Evolutionary conservation across 225 moss, liverwort and hornwort genomes (phyloP), one percentile per base, ranked within the genome.

Genomic region (Rhytidiadelphus loreus): DNA sequence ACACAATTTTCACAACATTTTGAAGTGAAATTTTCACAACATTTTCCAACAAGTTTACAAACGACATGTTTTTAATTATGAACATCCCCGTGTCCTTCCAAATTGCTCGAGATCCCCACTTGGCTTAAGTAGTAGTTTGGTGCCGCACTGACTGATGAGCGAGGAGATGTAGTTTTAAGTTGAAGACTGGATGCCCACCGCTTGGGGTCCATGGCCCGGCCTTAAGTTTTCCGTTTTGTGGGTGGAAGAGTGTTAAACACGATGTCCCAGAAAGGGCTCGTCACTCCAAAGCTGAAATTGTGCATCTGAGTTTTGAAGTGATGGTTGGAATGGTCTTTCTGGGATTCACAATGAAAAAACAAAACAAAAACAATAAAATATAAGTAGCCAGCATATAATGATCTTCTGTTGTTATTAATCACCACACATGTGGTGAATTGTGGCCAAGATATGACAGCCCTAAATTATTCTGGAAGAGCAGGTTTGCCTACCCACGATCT

Each of bases 261-360:
- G 30, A 85, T 29, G 81, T 94, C 94, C 94, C 92, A 94, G 76
- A 95, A 77, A 24, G 87, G 44, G 86, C 90, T 93, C 11, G 92
- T 92, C 86, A 93, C 92, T 59, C 94, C 94, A 6, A 93, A 93
- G 64, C 89, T 77, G 84, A 90, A 91, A 58, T 91, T 89, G 89
- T 95, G 92, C 90, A 95, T 92, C 58, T 89, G 89, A 33, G 57
- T 77, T 87, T 93, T 89, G 86, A 91, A 95, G 91, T 95, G 95
- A 81, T 95, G 93, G 53, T 90, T 83, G 83, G 88, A 91, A 68
- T 95, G 95, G 35, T 86, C 69, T 88, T 90, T 93, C 93, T 93
- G 93, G 10, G 37, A 77, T 13, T 50, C 50, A 13, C 30, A 82
- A 55, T 8, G 6, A 33, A 73, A 73, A 85, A 72, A 59, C 61